Percentiles rank a stretch among this genome's conserved stretches.
These are phyloP conservation scores for Thelephora terrestris DNA, from an alignment of 1,284 basidiomycete species.

Conservation along the genomic window DNA sequence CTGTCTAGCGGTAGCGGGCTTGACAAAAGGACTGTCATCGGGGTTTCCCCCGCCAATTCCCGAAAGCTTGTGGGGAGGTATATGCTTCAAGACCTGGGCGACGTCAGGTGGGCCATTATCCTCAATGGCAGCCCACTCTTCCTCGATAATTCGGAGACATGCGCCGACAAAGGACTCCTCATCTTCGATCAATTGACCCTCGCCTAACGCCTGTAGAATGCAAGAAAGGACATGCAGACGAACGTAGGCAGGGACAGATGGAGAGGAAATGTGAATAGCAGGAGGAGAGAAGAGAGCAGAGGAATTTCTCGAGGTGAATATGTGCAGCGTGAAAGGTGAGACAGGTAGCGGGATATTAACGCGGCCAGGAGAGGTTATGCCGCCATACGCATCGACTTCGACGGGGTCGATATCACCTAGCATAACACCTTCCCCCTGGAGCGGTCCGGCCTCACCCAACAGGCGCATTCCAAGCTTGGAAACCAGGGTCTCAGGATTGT, in stretches of 20 bases:
- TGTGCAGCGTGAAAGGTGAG: slow-evolving; percentile 56
- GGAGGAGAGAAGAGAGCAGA: slow-evolving; percentile 55
- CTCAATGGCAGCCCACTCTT: slow-evolving; percentile 55
- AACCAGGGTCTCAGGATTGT: slow-evolving; percentile 43
- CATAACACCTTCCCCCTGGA: slow-evolving; percentile 7
- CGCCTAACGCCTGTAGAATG: slow-evolving; percentile 44
- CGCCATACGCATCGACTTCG: slow-evolving; percentile 66
- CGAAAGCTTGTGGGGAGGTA: slow-evolving; percentile 33
- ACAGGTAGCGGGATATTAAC: slow-evolving; percentile 54
- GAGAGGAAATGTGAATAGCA: slow-evolving; percentile 68
- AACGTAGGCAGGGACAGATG: slow-evolving; percentile 70
- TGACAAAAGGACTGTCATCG: neutral
- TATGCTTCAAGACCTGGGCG: slow-evolving; percentile 48
- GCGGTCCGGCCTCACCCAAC: slow-evolving; percentile 28
- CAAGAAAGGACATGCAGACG: slow-evolving; percentile 74
- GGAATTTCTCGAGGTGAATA: slow-evolving; percentile 46
- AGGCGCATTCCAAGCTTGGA: slow-evolving; percentile 40
- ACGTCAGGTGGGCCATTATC: slow-evolving; percentile 67
- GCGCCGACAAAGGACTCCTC: slow-evolving; percentile 71
- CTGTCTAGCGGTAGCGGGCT: slow-evolving; percentile 9
- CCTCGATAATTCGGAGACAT: slow-evolving; percentile 68
- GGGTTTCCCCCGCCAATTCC: neutral
- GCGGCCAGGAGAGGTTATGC: slow-evolving; percentile 32
- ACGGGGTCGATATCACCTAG: slow-evolving; percentile 28
- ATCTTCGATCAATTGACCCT: slow-evolving; percentile 46